Conservation (phyloP, 2,329 filamentous ascomycete genomes). For the Paracoccidioides lutzii region DNA sequence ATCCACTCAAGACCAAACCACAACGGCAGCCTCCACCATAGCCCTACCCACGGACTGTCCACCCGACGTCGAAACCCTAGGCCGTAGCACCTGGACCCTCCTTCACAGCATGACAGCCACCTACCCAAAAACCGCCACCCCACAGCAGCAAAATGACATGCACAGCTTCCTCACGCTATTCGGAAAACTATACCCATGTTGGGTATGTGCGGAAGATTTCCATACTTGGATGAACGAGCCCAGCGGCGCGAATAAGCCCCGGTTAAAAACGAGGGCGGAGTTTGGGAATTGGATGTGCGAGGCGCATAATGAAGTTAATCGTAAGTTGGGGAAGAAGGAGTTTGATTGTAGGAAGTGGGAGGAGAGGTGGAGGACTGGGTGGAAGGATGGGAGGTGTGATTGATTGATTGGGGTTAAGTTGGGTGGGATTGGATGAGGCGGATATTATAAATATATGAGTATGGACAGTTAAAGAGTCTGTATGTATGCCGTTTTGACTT, state of each 20-base stretch:
- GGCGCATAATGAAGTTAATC: constrained; percentile 40
- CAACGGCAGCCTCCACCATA: constrained; percentile 21
- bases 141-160: constrained; percentile 61
- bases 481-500: too few relatives aligned
- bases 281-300: constrained; percentile 40
- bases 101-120: constrained; percentile 81
- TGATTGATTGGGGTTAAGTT: constrained; percentile 20
- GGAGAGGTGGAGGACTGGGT: constrained; percentile 87
- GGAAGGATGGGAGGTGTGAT: constrained; percentile 55
- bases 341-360: constrained; percentile 91
- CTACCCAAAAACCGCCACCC: constrained; percentile 61
- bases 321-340: constrained; percentile 73
- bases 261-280: constrained; percentile 38
- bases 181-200: constrained; percentile 83
- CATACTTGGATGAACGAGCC: constrained; percentile 59
- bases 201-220: constrained; percentile 90
- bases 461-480: too few relatives aligned
- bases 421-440: not conserved
- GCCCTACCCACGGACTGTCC: constrained; percentile 57
- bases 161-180: constrained; percentile 67
- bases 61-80: constrained; percentile 75
- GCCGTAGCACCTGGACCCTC: constrained; percentile 82
- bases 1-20: constrained; percentile 11
- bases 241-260: constrained; percentile 47
- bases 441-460: too few relatives aligned